A percentile compares a stretch with the other conserved stretches of the same genome.
These are phyloP conservation scores for Pseudogymnoascus sp. DNA, from an alignment of 2,329 filamentous ascomycete genomes.

Conservation along the genomic window DNA sequence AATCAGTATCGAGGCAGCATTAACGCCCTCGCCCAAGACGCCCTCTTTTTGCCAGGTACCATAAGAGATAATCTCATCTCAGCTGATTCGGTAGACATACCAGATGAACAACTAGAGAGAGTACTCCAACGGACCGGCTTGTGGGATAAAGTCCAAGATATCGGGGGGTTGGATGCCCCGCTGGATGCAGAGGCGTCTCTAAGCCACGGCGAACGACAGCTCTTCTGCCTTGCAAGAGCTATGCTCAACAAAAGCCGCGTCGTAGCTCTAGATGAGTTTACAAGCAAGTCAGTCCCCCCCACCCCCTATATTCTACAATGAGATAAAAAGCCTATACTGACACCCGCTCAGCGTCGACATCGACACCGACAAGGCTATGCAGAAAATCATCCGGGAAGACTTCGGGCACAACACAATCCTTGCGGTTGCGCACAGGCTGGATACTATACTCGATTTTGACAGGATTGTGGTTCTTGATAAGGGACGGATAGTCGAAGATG, in stretches of 20 bases:
- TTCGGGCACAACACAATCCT: constrained; percentile 48
- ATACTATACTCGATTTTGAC: constrained; percentile 43
- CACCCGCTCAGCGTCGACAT: constrained; percentile 42
- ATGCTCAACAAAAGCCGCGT: constrained; percentile 35
- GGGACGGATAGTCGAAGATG: constrained; percentile 67
- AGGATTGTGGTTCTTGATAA: constrained; percentile 40
- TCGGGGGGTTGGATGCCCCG: constrained; percentile 19
- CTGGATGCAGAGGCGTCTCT: constrained; percentile 36
- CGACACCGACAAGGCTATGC: constrained; percentile 48
- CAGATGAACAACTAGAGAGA: background rate
- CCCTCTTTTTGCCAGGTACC: constrained; percentile 33
- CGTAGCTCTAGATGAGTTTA: constrained; percentile 11
- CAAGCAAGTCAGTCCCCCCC: background rate
- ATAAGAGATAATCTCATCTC: constrained; percentile 20
- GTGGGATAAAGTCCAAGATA: constrained; percentile 16
- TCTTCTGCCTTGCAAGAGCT: constrained; percentile 55
- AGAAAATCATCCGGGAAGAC: constrained; percentile 43
- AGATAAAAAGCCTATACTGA: background rate
- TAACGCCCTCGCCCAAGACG: constrained; percentile 37
- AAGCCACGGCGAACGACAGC: constrained; percentile 51
- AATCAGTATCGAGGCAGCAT: constrained; percentile 34
- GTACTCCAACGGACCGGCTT: constrained; percentile 9
- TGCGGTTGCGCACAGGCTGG: constrained; percentile 30
- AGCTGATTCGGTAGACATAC: background rate
- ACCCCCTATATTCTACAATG: background rate